A percentile compares a stretch with the other conserved stretches of the same genome.
Evolutionary conservation across 495 filamentous ascomycete species (phyloP).

Genomic region (Neurospora hispaniola): DNA sequence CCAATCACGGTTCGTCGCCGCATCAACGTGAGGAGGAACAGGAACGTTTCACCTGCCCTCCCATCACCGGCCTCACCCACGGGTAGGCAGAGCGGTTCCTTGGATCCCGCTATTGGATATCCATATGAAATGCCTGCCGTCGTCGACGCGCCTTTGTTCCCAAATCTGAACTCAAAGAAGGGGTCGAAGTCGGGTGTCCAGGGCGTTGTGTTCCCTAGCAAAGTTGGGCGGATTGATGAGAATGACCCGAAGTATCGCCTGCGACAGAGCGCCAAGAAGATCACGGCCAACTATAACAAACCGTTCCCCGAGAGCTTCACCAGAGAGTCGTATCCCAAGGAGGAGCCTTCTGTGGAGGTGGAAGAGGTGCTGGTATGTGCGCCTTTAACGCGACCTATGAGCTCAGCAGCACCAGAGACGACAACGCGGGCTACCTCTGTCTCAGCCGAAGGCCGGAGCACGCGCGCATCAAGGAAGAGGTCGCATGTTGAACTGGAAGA

Average conservation of each 20-base stretch:
- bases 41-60: constrained; percentile 26
- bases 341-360: background rate
- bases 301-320: constrained; percentile 7
- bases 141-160: constrained; percentile 19
- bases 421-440: constrained; percentile 13
- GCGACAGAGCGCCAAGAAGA: constrained; percentile 14
- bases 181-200: constrained; percentile 6
- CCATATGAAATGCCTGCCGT: constrained; percentile 24
- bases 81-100: background rate
- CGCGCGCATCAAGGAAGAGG: constrained; percentile 32
- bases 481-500: constrained; percentile 37
- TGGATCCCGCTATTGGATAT: constrained; percentile 6
- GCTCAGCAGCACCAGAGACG: background rate
- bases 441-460: constrained; percentile 21
- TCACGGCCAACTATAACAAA: constrained; percentile 9
- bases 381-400: background rate
- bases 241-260: constrained; percentile 17
- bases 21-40: constrained; percentile 23
- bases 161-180: constrained; percentile 18
- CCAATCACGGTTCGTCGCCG: constrained; percentile 22
- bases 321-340: background rate
- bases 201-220: constrained; percentile 19
- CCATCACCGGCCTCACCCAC: constrained; percentile 14
- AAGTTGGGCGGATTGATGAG: constrained; percentile 21
- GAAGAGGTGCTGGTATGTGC: background rate